Base-by-base conservation (phyloP, 1,284 basidiomycete genomes). In the Heterobasidion parviporum region DNA sequence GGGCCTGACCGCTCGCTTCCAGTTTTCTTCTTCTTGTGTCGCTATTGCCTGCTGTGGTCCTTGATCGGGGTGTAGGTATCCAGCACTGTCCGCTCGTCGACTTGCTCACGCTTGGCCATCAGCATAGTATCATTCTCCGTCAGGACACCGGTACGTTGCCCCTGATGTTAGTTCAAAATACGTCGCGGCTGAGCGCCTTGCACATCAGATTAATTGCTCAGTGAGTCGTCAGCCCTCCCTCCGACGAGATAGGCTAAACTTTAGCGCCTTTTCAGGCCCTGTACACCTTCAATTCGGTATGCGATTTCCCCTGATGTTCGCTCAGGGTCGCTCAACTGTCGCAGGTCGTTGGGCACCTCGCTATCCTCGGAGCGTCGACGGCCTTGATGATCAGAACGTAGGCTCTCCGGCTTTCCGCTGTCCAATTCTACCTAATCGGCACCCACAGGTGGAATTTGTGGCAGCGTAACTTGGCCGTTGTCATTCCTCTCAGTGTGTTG, bases 371-470 rank as follows among this genome's bases (percentile, higher is more conserved):
- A 57, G 80, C 82, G 10, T 84, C 83, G 12, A 86, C 82, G 1
- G 83, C 81, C 16, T 72, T 88, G 43, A 85, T 87, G 82, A 74
- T 87, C 52, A 74, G 85, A 66, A 85, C 84, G 83, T 84, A 64
- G 60, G 76, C 67, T 18, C 34, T 26, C 18, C 50, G 38, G n/a
- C n/a, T 48, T 49, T 46, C 50, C 38, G 8, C 48, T 18, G 14
- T 12, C 46, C 18, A 46, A 15, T 52, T 41, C 34, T 41, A 38
- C 15, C 16, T 14, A 12, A n/a, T 8, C 26, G 18, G 34, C 15
- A 32, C 12, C 26, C 52, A 26, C 57, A 89, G 85, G 3, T 75
- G 87, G 20, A 85, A 85, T 8, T 72, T 90, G 18, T 87, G 85
- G 86, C 79, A 87, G 58, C 79, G 83, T 52, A 74, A 78, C 56